phyloP scores from a whole-genome alignment of 345 rosid species.

The Syzygium aromaticum region DNA sequence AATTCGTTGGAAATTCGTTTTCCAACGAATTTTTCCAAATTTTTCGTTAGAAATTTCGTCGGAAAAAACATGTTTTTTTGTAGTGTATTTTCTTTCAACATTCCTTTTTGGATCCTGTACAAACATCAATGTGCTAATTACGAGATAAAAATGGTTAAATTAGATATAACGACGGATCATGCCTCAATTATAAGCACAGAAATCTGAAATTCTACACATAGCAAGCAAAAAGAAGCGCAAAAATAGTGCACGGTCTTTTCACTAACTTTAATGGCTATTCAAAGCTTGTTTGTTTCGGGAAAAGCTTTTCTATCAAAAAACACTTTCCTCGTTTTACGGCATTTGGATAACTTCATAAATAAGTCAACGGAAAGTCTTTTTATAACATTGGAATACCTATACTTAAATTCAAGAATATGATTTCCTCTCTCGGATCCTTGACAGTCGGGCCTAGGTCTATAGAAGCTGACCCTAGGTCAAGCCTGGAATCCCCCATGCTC shows the following conservation, averaged over 20 bases:
- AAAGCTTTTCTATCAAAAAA: neutral
- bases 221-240: neutral
- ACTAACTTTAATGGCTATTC: neutral
- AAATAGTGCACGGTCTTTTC: neutral
- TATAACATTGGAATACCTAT: too few relatives aligned
- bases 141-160: neutral
- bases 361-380: neutral
- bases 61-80: too few relatives aligned
- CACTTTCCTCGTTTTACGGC: neutral
- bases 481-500: rapidly evolving
- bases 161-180: neutral
- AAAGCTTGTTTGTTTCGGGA: neutral
- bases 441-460: neutral
- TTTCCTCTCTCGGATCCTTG: neutral
- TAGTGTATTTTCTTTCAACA: neutral
- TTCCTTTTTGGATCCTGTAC: neutral
- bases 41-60: too few relatives aligned
- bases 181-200: neutral
- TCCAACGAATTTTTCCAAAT: too few relatives aligned
- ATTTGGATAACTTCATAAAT: neutral
- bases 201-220: neutral
- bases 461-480: neutral
- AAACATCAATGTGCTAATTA: neutral
- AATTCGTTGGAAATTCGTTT: too few relatives aligned
- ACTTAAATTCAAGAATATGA: too few relatives aligned